Evolutionary conservation across 352 stramenopile species (phyloP), one percentile per base, ranked within the genome.

Genomic region (Phytophthora constricta): DNA sequence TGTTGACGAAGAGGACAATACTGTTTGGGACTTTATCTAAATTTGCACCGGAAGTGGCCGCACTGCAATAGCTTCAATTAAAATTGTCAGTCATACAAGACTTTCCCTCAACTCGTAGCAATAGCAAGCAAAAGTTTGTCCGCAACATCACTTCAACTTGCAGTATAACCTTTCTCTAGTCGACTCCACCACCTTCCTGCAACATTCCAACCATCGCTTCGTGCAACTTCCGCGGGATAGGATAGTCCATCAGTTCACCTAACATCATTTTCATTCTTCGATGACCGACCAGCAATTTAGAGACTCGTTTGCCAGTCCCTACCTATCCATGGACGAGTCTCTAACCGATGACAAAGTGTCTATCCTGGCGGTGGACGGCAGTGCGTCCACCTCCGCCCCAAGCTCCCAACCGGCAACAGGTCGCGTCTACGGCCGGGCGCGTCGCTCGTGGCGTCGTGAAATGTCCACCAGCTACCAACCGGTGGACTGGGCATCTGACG

Each of bases 391-490:
- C 16, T 53, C 43, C 34, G 9, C 52, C 4, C 10, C 27, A 17
- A 63, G 5, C 16, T 22, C 41, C 1, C 33, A 19, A 7, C n/a
- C 34, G 10, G 39, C 7, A 19, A 14, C 27, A 10, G 41, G 20
- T 16, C 16, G 39, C 19, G 11, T 13, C 5, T 23, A 52, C 26
- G 52, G 28, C 27, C 55, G 33, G 13, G 9, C 43, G 4, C 52
- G 37, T 46, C 68, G 41, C 3, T 45, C 39, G 1, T 64, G 54
- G 62, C 59, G 48, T 33, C 61, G 66, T 22, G 23, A 68, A 58
- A 54, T 68, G 9, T 68, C 55, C 10, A 68, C 68, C 27, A 76
- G 45, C 7, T 76, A 72, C 52, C 68, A 76, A 39, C 68, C 68
- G 2, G 41, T 62, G 13, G 61, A 76, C 46, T 76, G 68, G 68